These are phyloP conservation scores for Myriosclerotinia scirpicola DNA, from an alignment of 2,329 filamentous ascomycete genomes.

Conservation along the genomic window DNA sequence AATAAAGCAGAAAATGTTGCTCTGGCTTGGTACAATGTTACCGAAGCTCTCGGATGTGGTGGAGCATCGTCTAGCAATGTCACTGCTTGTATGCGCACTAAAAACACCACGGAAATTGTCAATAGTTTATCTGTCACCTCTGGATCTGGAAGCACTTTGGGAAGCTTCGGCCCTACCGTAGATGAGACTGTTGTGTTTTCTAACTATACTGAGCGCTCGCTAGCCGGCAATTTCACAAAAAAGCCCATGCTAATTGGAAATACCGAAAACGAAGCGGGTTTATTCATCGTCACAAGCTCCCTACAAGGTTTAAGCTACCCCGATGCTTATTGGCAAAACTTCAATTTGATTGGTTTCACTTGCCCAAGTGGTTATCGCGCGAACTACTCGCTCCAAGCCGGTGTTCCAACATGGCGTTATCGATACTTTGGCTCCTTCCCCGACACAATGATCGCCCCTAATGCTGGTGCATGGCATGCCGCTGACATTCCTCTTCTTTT, in stretches of 20 bases:
- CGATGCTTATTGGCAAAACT: slow-evolving; percentile 35
- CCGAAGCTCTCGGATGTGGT: slow-evolving; percentile 38
- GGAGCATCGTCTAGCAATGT: slow-evolving; percentile 30
- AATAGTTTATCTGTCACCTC: not conserved
- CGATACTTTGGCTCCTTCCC: slow-evolving; percentile 44
- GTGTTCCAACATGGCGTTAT: slow-evolving; percentile 44
- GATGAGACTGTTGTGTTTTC: slow-evolving; percentile 38
- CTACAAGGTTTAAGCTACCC: slow-evolving; percentile 30
- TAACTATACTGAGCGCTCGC: slow-evolving; percentile 34
- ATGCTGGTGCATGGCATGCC: slow-evolving; percentile 42
- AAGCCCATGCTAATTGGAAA: slow-evolving; percentile 40
- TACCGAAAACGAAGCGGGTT: slow-evolving; percentile 41
- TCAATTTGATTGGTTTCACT: slow-evolving; percentile 41
- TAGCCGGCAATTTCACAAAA: slow-evolving; percentile 27
- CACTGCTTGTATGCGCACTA: slow-evolving; percentile 36
- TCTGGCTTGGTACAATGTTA: slow-evolving; percentile 34
- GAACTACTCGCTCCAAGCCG: slow-evolving; percentile 33
- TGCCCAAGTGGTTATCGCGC: slow-evolving; percentile 40
- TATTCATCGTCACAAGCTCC: slow-evolving; percentile 36
- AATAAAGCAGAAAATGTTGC: slow-evolving; percentile 27
- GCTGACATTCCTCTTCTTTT: slow-evolving; percentile 42
- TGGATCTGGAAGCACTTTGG: slow-evolving; percentile 27
- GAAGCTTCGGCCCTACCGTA: slow-evolving; percentile 36
- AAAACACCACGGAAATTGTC: slow-evolving; percentile 32
- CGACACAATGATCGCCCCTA: slow-evolving; percentile 38